A percentile compares a stretch with the other conserved stretches of the same genome.
Evolutionary conservation across 768 basidiomycete genomes (phyloP).

Genomic region (Lyophyllum semitale): DNA sequence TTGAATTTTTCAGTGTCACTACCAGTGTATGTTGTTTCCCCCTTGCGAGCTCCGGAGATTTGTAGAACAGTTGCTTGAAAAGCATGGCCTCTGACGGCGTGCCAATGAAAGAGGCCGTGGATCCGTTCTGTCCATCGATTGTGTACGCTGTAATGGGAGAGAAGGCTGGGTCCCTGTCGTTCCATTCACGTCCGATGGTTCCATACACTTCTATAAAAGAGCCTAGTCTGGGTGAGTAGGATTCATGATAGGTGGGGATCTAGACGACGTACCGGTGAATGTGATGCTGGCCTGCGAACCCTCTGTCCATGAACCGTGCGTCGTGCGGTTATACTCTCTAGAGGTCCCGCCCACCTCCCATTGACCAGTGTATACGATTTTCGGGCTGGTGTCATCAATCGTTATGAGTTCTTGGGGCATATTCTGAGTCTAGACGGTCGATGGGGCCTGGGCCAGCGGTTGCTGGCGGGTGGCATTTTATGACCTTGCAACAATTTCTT

Average conservation of each 20-base stretch:
- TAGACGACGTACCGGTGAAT: background rate
- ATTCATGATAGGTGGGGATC: background rate
- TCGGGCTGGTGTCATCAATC: constrained; percentile 8
- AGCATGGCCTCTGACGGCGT: background rate
- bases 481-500: too few species aligned
- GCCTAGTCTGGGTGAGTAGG: background rate
- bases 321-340: constrained; percentile 2
- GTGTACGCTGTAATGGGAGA: background rate
- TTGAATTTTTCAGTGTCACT: background rate
- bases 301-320: constrained; percentile 4
- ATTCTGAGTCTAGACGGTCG: background rate
- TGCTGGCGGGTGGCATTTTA: too few species aligned
- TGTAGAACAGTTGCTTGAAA: background rate
- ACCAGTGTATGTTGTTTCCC: background rate
- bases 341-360: constrained; percentile 2
- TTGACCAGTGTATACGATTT: constrained; percentile 1
- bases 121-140: background rate
- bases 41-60: background rate
- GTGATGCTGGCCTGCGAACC: constrained; percentile 4
- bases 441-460: background rate
- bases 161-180: background rate
- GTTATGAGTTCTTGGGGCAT: background rate
- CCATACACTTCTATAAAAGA: constrained; percentile 15
- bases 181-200: background rate
- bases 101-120: background rate